phyloP scores from a whole-genome alignment of 2,329 filamentous ascomycete genomes.

The Arthroderma sp. region DNA sequence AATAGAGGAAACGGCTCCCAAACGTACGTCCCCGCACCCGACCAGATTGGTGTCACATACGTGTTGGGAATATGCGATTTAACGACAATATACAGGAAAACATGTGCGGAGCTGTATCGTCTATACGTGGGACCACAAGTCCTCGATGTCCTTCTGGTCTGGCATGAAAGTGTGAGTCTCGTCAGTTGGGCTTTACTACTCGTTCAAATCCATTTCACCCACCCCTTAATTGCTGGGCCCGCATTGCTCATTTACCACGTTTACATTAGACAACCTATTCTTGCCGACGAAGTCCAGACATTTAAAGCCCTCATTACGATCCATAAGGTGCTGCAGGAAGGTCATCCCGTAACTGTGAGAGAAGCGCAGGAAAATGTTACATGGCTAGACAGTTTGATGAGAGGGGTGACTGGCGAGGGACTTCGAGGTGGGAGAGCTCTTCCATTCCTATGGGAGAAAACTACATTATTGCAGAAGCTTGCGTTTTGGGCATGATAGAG shows the following conservation, averaged over 20 bases:
- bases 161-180: slow-evolving; percentile 87
- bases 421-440: slow-evolving; percentile 50
- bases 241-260: neutral
- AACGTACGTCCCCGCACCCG: slow-evolving; percentile 49
- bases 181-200: neutral
- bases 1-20: slow-evolving; percentile 53
- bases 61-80: neutral
- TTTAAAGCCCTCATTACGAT: slow-evolving; percentile 97
- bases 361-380: slow-evolving; percentile 79
- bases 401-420: slow-evolving; percentile 71
- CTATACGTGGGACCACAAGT: slow-evolving; percentile 99
- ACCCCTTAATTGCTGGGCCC: neutral
- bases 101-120: slow-evolving; percentile 98
- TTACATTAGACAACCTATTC: slow-evolving; percentile 70
- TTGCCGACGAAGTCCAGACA: slow-evolving; percentile 95
- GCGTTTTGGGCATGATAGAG: neutral
- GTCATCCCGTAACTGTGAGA: slow-evolving; percentile 72
- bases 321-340: slow-evolving; percentile 95
- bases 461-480: neutral
- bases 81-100: slow-evolving; percentile 45
- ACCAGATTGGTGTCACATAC: neutral
- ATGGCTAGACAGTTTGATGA: slow-evolving; percentile 87
- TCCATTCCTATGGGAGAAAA: slow-evolving; percentile 12
- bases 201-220: neutral
- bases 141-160: slow-evolving; percentile 86